These are phyloP conservation scores for Hypoxylon lienhwacheense DNA, from an alignment of 495 filamentous ascomycete genomes.

Conservation along the genomic window DNA sequence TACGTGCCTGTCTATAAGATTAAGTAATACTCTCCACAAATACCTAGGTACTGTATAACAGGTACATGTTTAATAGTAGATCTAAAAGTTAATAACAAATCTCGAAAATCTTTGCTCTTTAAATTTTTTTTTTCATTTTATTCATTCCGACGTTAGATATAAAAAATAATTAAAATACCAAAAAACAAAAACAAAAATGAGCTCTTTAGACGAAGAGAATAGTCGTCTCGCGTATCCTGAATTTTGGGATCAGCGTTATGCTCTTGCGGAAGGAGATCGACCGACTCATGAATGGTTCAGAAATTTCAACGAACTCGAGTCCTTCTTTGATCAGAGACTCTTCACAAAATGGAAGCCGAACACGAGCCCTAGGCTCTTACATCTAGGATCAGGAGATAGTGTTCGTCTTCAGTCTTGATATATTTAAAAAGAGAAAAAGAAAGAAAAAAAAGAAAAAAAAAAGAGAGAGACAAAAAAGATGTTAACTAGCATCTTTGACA, in stretches of 20 bases:
- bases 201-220: constrained; percentile 17
- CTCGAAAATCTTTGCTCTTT: too few relatives aligned
- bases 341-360: constrained; percentile 32
- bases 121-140: too few relatives aligned
- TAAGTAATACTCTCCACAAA: too few relatives aligned
- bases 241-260: constrained; percentile 59
- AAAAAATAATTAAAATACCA: not conserved
- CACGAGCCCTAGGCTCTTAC: constrained; percentile 48
- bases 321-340: constrained; percentile 52
- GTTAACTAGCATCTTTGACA: constrained; percentile 30
- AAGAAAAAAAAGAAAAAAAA: not conserved
- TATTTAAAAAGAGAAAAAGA: not conserved
- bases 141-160: too few relatives aligned
- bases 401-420: constrained; percentile 45
- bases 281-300: constrained; percentile 58
- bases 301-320: constrained; percentile 49
- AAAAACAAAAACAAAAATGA: not conserved
- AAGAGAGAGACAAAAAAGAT: not conserved
- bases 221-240: constrained; percentile 43
- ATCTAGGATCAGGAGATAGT: constrained; percentile 63
- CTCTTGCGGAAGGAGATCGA: constrained; percentile 29
- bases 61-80: too few relatives aligned
- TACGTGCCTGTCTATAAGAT: not conserved
- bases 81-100: too few relatives aligned
- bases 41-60: too few relatives aligned